A percentile compares a stretch with the other conserved stretches of the same genome.
phyloP scores from a whole-genome alignment of 495 filamentous ascomycete species.

The Aspergillus biplanus region DNA sequence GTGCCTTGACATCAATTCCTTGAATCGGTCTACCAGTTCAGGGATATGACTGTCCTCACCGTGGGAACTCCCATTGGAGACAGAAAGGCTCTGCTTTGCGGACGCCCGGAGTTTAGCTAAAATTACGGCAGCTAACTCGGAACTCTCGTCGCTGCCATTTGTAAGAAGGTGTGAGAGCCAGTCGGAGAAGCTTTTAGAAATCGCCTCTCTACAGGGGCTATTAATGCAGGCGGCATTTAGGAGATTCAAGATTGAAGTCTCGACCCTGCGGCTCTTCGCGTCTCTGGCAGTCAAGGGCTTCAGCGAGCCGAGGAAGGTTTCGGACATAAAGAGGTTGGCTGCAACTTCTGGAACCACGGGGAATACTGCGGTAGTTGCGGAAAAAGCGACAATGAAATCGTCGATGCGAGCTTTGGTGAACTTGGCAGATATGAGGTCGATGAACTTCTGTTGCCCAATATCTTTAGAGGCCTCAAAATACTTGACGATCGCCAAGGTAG shows the following conservation, averaged over 20 bases:
- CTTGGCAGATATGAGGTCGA: slow-evolving; percentile 64
- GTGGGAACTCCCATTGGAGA: slow-evolving; percentile 44
- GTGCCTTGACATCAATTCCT: slow-evolving; percentile 68
- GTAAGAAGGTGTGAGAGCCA: slow-evolving; percentile 83
- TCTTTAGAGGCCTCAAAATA: slow-evolving; percentile 78
- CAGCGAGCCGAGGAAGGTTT: slow-evolving; percentile 75
- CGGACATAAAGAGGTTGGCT: slow-evolving; percentile 76
- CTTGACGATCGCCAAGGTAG: slow-evolving; percentile 74
- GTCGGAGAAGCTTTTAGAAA: slow-evolving; percentile 75
- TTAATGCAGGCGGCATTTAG: slow-evolving; percentile 89
- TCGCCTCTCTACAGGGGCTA: slow-evolving; percentile 72
- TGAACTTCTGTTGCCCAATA: slow-evolving; percentile 64
- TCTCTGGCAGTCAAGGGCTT: slow-evolving; percentile 72
- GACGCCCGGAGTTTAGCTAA: slow-evolving; percentile 71
- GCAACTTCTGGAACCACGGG: slow-evolving; percentile 75
- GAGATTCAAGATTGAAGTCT: slow-evolving; percentile 81
- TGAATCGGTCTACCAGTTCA: slow-evolving; percentile 79
- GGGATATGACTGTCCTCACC: slow-evolving; percentile 60
- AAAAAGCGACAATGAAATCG: slow-evolving; percentile 77
- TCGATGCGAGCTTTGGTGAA: slow-evolving; percentile 57
- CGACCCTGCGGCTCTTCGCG: slow-evolving; percentile 75
- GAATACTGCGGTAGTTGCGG: slow-evolving; percentile 83
- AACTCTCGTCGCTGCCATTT: slow-evolving; percentile 62
- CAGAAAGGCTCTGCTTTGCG: slow-evolving; percentile 42
- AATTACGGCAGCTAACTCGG: slow-evolving; percentile 81